Evolutionary conservation across 768 basidiomycete species (phyloP).

Genomic region (Kondoa malvinella): DNA sequence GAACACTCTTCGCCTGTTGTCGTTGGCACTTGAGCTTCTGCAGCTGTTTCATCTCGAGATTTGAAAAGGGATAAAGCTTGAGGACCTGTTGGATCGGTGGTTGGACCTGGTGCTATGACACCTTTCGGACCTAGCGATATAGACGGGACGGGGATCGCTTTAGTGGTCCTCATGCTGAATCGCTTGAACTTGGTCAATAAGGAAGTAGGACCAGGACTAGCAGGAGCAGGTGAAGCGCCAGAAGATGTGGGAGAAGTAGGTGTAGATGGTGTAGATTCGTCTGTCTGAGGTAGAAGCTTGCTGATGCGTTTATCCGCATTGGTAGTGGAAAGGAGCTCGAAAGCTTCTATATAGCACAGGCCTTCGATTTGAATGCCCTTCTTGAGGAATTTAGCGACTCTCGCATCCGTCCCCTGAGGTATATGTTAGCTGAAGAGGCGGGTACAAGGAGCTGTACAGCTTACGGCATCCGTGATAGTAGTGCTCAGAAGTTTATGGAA

Average conservation of each 20-base stretch:
- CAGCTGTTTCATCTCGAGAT: not conserved
- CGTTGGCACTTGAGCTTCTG: not conserved
- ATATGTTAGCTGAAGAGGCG: not conserved
- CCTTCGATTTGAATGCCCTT: constrained; percentile 2
- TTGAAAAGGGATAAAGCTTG: not conserved
- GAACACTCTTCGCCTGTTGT: not conserved
- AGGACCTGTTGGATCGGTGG: not conserved
- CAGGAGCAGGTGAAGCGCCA: not conserved
- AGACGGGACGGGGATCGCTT: not conserved
- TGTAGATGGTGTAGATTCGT: not conserved
- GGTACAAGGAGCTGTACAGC: not conserved
- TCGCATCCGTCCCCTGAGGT: not conserved
- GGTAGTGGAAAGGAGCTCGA: not conserved
- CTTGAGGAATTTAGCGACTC: constrained; percentile 4
- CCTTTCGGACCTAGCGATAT: not conserved
- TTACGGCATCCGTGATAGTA: not conserved
- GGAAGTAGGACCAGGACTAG: not conserved
- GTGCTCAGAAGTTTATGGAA: constrained; percentile 2
- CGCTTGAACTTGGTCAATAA: not conserved
- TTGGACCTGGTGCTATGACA: not conserved
- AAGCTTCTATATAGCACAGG: not conserved
- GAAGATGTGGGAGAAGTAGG: not conserved
- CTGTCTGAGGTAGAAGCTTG: not conserved
- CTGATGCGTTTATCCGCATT: not conserved
- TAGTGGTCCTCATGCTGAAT: not conserved